phyloP scores from a whole-genome alignment of 495 filamentous ascomycete species.

The Cenococcum geophilum region DNA sequence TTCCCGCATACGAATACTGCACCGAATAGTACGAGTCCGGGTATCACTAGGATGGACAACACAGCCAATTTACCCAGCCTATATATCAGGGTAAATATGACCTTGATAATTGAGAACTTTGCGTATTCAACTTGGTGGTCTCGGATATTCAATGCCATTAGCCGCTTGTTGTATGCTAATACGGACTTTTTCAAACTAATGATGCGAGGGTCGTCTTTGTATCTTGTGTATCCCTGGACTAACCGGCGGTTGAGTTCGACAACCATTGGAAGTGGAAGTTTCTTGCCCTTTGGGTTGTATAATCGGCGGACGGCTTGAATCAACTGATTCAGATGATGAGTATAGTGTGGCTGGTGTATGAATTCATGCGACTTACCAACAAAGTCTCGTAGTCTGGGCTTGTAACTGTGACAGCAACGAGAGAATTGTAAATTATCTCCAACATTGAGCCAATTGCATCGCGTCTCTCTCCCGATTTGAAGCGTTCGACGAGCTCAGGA shows the following conservation, averaged over 20 bases:
- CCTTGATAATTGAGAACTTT: conserved; percentile 67
- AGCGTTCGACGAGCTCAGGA: conserved; percentile 72
- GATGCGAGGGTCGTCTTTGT: conserved; percentile 87
- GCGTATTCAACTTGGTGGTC: conserved; percentile 96
- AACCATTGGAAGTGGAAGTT: conserved; percentile 86
- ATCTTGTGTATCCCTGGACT: conserved; percentile 84
- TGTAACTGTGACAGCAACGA: conserved; percentile 86
- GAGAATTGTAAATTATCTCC: conserved; percentile 75
- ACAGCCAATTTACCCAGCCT: conserved; percentile 67
- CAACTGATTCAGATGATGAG: conserved; percentile 41
- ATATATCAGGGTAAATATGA: conserved; percentile 73
- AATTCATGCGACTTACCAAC: conserved; percentile 55
- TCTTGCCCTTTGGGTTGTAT: conserved; percentile 91
- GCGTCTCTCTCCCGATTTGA: conserved; percentile 71
- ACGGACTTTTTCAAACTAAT: conserved; percentile 71
- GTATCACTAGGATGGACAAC: conserved; percentile 74
- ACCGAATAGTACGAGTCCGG: conserved; percentile 79
- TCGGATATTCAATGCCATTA: conserved; percentile 75
- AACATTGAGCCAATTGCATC: conserved; percentile 77
- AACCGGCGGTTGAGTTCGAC: conserved; percentile 94
- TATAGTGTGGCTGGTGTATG: neutral
- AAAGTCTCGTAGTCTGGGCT: conserved; percentile 94
- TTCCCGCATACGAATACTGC: conserved; percentile 90
- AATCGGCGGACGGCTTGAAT: conserved; percentile 92
- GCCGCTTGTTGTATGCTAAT: conserved; percentile 78